phyloP scores from a whole-genome alignment of 225 moss, liverwort and hornwort species.

The Bryum argenteum region DNA sequence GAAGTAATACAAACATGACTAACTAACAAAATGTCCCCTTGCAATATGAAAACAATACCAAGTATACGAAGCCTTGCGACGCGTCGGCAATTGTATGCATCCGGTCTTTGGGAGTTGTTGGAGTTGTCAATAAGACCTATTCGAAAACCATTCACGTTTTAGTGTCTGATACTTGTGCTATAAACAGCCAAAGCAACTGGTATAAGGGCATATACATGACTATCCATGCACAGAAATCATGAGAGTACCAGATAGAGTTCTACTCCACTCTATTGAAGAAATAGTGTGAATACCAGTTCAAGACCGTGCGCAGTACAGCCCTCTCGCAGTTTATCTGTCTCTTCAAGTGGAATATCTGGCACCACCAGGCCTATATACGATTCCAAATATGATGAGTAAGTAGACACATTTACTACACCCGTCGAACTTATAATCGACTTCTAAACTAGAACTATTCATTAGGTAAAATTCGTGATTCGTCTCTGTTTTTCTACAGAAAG shows the following conservation, averaged over 20 bases:
- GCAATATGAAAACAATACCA: conserved; percentile 53
- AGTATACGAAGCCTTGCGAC: conserved; percentile 80
- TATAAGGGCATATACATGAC: not conserved
- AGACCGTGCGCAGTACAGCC: conserved; percentile 53
- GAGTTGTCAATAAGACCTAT: conserved; percentile 71
- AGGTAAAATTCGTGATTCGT: not conserved
- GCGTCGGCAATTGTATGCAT: conserved; percentile 66
- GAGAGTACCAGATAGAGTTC: not conserved
- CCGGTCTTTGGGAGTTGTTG: conserved; percentile 69
- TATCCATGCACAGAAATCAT: not conserved
- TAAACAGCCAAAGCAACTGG: not conserved
- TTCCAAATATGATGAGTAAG: not conserved
- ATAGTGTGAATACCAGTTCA: conserved; percentile 53
- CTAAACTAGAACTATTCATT: not conserved
- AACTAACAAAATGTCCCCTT: not conserved
- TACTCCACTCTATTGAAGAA: not conserved
- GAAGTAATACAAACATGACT: conserved; percentile 16
- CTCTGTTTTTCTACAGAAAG: conserved; percentile 7
- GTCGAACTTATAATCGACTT: not conserved
- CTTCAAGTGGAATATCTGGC: conserved; percentile 83
- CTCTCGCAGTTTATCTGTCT: conserved; percentile 60
- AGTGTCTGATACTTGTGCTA: conserved; percentile 16
- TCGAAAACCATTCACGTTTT: not conserved
- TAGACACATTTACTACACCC: not conserved
- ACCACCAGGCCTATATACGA: conserved; percentile 66